Percentiles rank a stretch among this genome's conserved stretches.
These are phyloP conservation scores for Whalleya microplaca DNA, from an alignment of 2,329 filamentous ascomycete species.

Conservation along the genomic window DNA sequence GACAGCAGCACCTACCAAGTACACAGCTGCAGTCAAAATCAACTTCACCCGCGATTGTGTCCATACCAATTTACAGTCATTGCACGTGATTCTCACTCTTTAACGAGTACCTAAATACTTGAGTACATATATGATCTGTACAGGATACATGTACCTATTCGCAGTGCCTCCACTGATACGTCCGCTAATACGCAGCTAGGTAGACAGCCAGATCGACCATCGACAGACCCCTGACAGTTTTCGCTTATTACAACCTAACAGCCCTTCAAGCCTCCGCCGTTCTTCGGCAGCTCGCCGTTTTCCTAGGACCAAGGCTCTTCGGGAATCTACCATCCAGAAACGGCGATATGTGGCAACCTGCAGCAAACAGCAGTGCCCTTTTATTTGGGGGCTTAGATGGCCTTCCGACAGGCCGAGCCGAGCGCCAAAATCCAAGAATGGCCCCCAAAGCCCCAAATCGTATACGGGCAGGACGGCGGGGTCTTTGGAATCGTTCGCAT, in stretches of 20 bases:
- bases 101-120: neutral
- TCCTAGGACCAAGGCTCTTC: neutral
- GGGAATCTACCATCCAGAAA: neutral
- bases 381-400: neutral
- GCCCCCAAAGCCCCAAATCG: neutral
- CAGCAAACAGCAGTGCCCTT: neutral
- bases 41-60: neutral
- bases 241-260: too few relatives aligned
- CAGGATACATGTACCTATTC: too few relatives aligned
- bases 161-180: too few relatives aligned
- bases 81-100: neutral
- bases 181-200: too few relatives aligned
- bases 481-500: neutral
- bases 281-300: neutral
- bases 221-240: too few relatives aligned
- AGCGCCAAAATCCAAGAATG: neutral
- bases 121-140: too few relatives aligned
- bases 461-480: too few relatives aligned
- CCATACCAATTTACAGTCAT: neutral
- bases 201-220: too few relatives aligned
- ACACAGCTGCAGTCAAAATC: neutral
- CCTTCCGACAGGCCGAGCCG: neutral
- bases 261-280: neutral
- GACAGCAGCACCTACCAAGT: too few relatives aligned
- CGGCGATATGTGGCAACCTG: neutral